Evolutionary conservation across 148 eudicot genomes (phyloP), one percentile per base, ranked within the genome.

Genomic region (Vaccinium vitisidaea): DNA sequence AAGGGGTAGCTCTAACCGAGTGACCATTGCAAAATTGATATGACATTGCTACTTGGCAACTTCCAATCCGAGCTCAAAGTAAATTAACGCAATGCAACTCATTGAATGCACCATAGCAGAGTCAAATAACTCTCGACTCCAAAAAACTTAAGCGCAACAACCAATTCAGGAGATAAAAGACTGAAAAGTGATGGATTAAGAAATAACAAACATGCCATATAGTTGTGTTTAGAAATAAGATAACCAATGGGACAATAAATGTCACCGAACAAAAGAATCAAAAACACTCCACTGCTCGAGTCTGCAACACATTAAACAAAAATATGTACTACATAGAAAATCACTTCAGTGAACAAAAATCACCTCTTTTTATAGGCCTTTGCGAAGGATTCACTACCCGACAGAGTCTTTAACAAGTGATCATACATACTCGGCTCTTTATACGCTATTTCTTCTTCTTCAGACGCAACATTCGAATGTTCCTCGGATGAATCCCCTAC

Each of bases 341-440:
- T 18, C 39, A 32, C 49, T 15, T 16, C 10, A 32, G 4, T 0
- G 36, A 16, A 39, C n/a, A 73, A 73, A 39, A 73, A 8, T 43
- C 49, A 73, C 77, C 77, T 73, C 49, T 39, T 73, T 8, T 39
- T 39, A 73, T 73, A 73, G 3, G 77, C 77, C 77, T 69, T 69
- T 13, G 74, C 43, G 14, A 69, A 69, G 18, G 74, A 27, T 69
- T 69, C 3, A 39, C 74, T 69, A 4, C 74, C 74, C 16, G 74
- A 69, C 0, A 73, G n/a, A 11, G 48, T 73, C 50, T 39, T 16
- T 39, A 73, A 73, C 49, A 73, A 73, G 39, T 73, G 21, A 73
- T 73, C 77, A 43, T 32, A 73, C 21, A 15, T 39, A 0, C 23
- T 73, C 18, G 77, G 77, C 49, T 73, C 77, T 39, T 16, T 73